These are phyloP conservation scores for Musa troglodytarum DNA, from an alignment of 176 grass and related monocot genomes.

Conservation along the genomic window DNA sequence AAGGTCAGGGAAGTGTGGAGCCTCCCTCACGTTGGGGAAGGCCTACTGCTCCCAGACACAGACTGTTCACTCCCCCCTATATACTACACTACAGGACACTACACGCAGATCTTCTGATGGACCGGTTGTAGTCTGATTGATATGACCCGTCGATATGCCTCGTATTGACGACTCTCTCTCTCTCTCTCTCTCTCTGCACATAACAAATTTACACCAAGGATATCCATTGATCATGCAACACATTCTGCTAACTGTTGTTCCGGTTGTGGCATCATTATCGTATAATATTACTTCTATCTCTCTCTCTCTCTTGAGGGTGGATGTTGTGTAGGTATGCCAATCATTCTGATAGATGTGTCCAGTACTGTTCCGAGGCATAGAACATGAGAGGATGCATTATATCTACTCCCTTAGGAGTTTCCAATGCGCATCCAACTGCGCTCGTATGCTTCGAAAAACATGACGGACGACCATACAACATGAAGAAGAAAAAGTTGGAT, in stretches of 20 bases:
- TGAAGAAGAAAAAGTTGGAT: neutral
- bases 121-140: neutral
- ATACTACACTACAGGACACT: neutral
- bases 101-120: neutral
- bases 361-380: too few species aligned
- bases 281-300: too few species aligned
- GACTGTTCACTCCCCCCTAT: neutral
- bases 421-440: neutral
- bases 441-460: neutral
- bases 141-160: neutral
- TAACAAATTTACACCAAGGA: neutral
- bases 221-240: too few species aligned
- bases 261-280: too few species aligned
- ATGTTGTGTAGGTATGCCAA: too few species aligned
- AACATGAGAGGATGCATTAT: too few species aligned
- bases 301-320: neutral
- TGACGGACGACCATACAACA: neutral
- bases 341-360: too few species aligned
- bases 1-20: neutral
- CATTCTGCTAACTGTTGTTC: too few species aligned
- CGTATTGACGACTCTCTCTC: too few species aligned
- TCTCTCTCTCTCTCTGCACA: neutral
- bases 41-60: too few species aligned
- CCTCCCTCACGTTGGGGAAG: neutral
- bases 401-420: neutral